Conservation (phyloP, 352 stramenopile species). For the Globisporangium sylvaticum region DNA sequence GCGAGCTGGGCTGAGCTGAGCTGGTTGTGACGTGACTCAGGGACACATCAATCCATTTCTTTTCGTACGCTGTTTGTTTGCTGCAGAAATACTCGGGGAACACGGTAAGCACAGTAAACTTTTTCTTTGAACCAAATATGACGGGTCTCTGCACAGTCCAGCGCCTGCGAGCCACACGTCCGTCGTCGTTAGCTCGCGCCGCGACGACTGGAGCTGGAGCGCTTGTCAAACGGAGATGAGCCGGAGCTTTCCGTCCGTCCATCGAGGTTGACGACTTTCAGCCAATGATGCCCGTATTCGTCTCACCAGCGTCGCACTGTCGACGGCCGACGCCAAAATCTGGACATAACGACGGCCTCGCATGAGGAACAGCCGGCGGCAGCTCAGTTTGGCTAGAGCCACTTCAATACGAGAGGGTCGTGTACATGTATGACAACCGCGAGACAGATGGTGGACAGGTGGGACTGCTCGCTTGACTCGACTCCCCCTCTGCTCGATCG, state of each 20-base stretch:
- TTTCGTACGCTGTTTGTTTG: no score
- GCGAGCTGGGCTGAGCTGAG: neutral
- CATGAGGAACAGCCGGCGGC: neutral
- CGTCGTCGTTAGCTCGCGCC: neutral
- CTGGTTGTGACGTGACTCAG: neutral
- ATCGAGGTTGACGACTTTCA: neutral
- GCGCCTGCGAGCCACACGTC: neutral
- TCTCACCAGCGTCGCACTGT: neutral
- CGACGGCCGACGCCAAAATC: neutral
- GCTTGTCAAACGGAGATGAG: neutral
- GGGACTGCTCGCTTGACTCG: neutral
- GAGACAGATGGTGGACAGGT: slow-evolving; percentile 7
- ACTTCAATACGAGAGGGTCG: neutral
- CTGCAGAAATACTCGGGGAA: neutral
- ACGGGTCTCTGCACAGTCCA: neutral
- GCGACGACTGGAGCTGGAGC: neutral
- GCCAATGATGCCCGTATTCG: neutral
- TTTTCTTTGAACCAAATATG: neutral
- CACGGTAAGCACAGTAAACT: neutral
- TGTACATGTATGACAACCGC: slow-evolving; percentile 6
- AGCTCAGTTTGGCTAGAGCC: neutral
- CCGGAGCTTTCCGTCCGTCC: neutral
- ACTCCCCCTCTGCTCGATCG: neutral
- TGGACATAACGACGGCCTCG: neutral
- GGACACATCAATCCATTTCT: neutral